Base-by-base conservation (phyloP, 208 protist species). In the Novymonas esmeraldas region DNA sequence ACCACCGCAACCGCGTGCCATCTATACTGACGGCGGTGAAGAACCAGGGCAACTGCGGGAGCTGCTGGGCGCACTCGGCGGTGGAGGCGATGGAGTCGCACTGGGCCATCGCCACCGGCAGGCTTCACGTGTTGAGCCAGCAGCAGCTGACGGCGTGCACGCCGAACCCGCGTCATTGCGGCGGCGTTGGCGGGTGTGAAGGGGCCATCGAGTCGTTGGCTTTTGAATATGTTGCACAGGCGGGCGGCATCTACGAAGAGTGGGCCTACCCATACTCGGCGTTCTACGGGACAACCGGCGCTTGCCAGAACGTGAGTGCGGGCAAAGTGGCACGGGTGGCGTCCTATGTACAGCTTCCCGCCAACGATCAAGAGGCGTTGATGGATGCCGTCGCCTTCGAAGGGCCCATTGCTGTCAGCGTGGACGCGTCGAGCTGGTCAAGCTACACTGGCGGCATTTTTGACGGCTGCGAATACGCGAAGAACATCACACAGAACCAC, bases 81-180 rank as follows among this genome's bases (percentile, higher is more conserved):
- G 76, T 84, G 4, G 85, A 89, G 65, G 70, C 58, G 11, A 78
- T 97, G 51, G 96, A 98, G 72, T 89, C 84, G 13, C 85, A 87
- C 56, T 85, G 73, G 58, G 77, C 79, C 38, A 68, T 97, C 11
- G 71, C 70, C 3, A 89, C 72, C 2, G 76, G 81, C 2, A 60
- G 85, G 18, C 72, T 98, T 9, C 54, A 87, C 24, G 78, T 77
- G 7, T 76, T 99, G 6, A 97, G 93, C 28, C 89, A 95, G 64
- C 93, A 98, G 73, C 79, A 98, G 64, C 65, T 98, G 42, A 96
- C 97, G 28, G 90, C 96, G 39, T 99, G 98, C 81, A 73, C 76
- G 3, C 52, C 77, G 18, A 95, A 91, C 54, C 64, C 73, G 18
- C 24, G 54, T 20, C 76, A 82, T 58, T 89, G 87, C 48, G 87